Base-by-base conservation (phyloP, 768 basidiomycete species). In the button mushroom (Agaricus bisporus) region DNA sequence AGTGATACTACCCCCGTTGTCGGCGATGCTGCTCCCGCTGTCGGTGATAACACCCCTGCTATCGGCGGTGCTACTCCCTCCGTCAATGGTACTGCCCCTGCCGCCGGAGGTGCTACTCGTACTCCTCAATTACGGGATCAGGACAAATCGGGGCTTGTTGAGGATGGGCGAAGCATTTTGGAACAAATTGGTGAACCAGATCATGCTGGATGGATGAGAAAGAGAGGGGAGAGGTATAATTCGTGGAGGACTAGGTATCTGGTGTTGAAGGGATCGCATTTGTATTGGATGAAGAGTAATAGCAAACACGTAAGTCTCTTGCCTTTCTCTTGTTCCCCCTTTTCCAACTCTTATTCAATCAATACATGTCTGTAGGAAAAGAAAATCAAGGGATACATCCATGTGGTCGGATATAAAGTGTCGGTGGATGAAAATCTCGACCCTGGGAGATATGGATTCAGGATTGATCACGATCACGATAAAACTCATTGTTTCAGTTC, bases 311-410 rank as follows among this genome's bases (percentile, higher is more conserved):
- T 79, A 56, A 50, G 75, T 76, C 22, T 22, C 22, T 22, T 22
- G 22, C 22, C 22, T 22, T 68, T 51, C 38, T 64, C 74, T 26
- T 37, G 12, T 56, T 14, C 22, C 15, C 41, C 26, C 12, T 25
- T 17, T 18, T 10, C 55, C 48, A 25, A 4, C 43, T 43, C 26
- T 1, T 22, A 18, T 3, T 15, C 9, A 17, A 36, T 29, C 56
- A 15, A 52, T 56, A 7, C 25, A 48, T 37, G 36, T 41, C 53
- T 56, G 50, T 52, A 95, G 88, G 95, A 98, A 72, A 89, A 86
- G 26, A 88, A 89, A 62, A 89, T 97, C 68, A 98, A 98, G 72
- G 95, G 91, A n/a, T 95, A 95, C 61, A 82, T 98, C 64, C 86
- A 97, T 61, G 83, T 97, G 44, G 69, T 78, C 25, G 95, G 97